phyloP scores from a whole-genome alignment of 495 filamentous ascomycete genomes.

The Penicillium daleae region DNA sequence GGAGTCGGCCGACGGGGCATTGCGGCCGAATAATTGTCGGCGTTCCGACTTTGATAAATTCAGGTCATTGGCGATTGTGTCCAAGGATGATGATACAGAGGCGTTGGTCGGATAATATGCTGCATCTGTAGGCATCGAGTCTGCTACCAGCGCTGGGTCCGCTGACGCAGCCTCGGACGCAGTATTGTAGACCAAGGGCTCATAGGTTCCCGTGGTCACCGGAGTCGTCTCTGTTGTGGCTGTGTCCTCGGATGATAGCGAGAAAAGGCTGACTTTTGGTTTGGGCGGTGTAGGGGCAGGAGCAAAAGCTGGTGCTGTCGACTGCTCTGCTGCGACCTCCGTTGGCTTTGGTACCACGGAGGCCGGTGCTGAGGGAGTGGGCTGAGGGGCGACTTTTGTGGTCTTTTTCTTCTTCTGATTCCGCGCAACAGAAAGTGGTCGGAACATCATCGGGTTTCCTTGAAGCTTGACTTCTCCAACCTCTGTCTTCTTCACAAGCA shows the following conservation, averaged over 20 bases:
- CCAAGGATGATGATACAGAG: slow-evolving; percentile 44
- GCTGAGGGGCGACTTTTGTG: slow-evolving; percentile 18
- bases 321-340: slow-evolving; percentile 2
- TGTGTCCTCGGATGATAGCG: slow-evolving; percentile 42
- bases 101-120: slow-evolving; percentile 23
- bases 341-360: slow-evolving; percentile 12
- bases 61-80: slow-evolving; percentile 69
- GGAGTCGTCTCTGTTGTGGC: slow-evolving; percentile 12
- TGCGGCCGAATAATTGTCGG: slow-evolving; percentile 82
- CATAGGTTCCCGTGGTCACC: slow-evolving; percentile 37
- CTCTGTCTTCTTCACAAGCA: slow-evolving; percentile 23
- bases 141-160: slow-evolving; percentile 17
- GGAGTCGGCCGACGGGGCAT: slow-evolving; percentile 38
- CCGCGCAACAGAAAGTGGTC: slow-evolving; percentile 77
- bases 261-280: slow-evolving; percentile 67
- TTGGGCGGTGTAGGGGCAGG: slow-evolving; percentile 39
- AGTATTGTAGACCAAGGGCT: slow-evolving; percentile 55
- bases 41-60: slow-evolving; percentile 73
- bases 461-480: slow-evolving; percentile 66
- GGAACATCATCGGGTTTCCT: slow-evolving; percentile 84
- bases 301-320: slow-evolving; percentile 26
- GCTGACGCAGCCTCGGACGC: slow-evolving; percentile 30
- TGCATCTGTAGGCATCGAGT: not conserved
- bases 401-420: slow-evolving; percentile 70
- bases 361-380: slow-evolving; percentile 21